Evolutionary conservation across 805 yeast species (phyloP), one percentile per base, ranked within the genome.

Genomic region (Monosporozyma solicola): DNA sequence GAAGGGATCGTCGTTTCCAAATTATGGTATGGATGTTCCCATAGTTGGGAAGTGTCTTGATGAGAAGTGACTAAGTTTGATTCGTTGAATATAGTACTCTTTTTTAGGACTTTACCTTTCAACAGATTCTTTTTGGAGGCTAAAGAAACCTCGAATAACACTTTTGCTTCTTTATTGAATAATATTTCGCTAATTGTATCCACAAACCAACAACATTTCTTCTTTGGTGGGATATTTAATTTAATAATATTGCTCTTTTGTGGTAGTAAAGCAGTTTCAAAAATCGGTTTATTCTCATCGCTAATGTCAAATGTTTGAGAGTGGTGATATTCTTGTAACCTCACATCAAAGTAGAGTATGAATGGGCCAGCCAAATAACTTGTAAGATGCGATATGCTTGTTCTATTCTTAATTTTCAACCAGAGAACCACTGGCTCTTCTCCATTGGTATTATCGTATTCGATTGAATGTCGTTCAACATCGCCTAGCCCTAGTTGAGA

Each of bases 361-460:
- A 78, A 85, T 0, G 95, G 95, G 0, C 92, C 95, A 52, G 85
- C 79, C 27, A 87, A 65, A 59, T 80, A 83, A 0, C 90, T 89
- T 0, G 94, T 91, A 50, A 91, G 65, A 48, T 59, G 60, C 0
- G 70, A 58, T 22, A 62, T 24, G 9, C 58, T 79, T 59, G 85
- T 89, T 3, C 70, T 73, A 63, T 86, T 86, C 57, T 78, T 78
- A n/a, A 86, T 71, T 55, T 77, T 79, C 24, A 85, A 67, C 76
- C 79, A 83, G 1, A 80, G 55, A 1, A 62, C 58, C 2, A 59
- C 59, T 60, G 41, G 59, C 60, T 24, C n/a, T 7, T 44, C 31
- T 29, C 16, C 11, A 32, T 44, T 22, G 13, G 27, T 31, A 5
- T 60, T 60, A 7, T 61, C 65, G 32, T 64, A 55, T 2, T 74